Percentiles rank a stretch among this genome's conserved stretches.
These are phyloP conservation scores for Zygosaccharomyces bailii DNA, from an alignment of 805 yeast species.

Conservation along the genomic window DNA sequence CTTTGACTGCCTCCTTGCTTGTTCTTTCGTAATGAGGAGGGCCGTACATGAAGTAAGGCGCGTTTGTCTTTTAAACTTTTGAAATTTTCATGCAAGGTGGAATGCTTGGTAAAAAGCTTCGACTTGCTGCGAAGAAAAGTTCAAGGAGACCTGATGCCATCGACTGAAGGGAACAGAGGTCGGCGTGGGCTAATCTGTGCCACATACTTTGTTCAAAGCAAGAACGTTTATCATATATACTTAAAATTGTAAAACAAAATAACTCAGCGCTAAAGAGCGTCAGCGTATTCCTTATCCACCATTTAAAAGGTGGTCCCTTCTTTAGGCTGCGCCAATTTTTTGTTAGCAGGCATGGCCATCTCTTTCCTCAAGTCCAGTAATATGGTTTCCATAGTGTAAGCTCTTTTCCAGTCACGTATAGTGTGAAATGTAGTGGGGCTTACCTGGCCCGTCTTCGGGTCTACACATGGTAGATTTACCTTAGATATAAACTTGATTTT, in stretches of 20 bases:
- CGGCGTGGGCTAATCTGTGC: too few species aligned
- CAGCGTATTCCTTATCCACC: constrained; percentile 4
- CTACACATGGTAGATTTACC: constrained; percentile 91
- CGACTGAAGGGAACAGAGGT: neutral
- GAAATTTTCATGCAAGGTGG: constrained; percentile 2
- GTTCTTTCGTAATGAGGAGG: neutral
- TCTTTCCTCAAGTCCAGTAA: constrained; percentile 83
- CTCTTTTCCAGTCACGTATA: constrained; percentile 79
- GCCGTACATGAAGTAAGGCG: neutral
- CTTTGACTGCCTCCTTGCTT: neutral
- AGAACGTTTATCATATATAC: constrained; percentile 5
- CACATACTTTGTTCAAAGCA: neutral
- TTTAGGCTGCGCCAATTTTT: constrained; percentile 84
- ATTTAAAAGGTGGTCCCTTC: constrained; percentile 70
- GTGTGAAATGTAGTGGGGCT: constrained; percentile 55
- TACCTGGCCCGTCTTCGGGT: constrained; percentile 54
- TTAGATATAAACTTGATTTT: constrained; percentile 72
- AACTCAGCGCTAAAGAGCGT: neutral
- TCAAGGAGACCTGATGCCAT: neutral
- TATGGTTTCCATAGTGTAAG: constrained; percentile 91
- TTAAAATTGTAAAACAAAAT: constrained; percentile 1
- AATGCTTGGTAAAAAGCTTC: neutral
- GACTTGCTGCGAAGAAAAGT: neutral
- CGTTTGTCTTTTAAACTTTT: neutral
- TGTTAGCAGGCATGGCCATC: constrained; percentile 81